Evolutionary conservation across 805 yeast genomes (phyloP), one percentile per base, ranked within the genome.

Genomic region (Scheffersomyces stipitis): DNA sequence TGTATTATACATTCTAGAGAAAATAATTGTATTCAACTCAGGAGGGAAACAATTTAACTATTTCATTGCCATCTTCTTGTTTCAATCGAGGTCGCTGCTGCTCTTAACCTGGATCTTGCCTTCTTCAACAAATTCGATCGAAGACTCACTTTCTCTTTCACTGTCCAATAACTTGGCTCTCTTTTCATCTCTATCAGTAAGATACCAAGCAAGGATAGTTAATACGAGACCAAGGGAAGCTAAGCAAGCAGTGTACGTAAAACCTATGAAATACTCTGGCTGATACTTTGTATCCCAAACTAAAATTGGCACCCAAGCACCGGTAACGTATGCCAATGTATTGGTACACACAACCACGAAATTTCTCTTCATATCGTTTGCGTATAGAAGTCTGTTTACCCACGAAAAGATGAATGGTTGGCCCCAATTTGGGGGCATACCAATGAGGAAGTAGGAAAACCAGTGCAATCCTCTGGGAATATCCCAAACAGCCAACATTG

Each of bases 341-440:
- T 67, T 67, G 8, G 72, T 67, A 20, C 49, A 41, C 4, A 67
- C 69, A 15, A 66, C 62, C n/a, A 65, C 54, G 36, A 66, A 66
- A 36, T 32, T 41, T 56, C 66, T 49, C 52, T 64, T 60, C 67
- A 63, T 52, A 48, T 72, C 77, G 41, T 73, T 71, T 5, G 61
- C 51, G 17, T 62, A 60, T 14, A 78, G 49, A 17, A 69, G 47
- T 26, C 76, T 58, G 48, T 78, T 78, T 26, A 76, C 69, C 83
- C 83, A 78, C 2, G 79, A 62, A 41, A 70, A 77, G 10, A 76
- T 73, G 44, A 73, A 66, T 2, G 81, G 81, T 56, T 75, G 81
- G 1, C 80, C 82, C 71, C 69, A 69, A 3, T 73, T 49, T 0
- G 71, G 58, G 7, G 80, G 78, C 12, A 71, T 51, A 3, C 77